Evolutionary conservation across 768 basidiomycete species (phyloP), one percentile per base, ranked within the genome.

Genomic region (Holtermannia corniformis): DNA sequence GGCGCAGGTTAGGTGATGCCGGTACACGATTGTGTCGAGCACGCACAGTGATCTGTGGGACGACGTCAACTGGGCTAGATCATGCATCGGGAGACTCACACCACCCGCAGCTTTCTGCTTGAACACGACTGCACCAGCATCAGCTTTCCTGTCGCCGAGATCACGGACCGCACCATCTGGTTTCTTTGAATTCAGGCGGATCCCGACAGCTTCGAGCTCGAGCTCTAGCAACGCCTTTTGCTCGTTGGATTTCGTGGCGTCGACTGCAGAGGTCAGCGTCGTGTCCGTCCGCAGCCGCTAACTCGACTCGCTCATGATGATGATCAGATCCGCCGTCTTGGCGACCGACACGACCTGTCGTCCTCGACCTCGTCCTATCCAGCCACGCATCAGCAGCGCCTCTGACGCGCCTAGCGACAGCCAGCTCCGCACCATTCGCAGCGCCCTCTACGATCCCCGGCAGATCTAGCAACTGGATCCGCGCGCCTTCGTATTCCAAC

Each of bases 141-240:
- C 13, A 37, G 21, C 37, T 3, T 14, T 32, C 32, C 19, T n/a
- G n/a, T n/a, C 19, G 19, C 19, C 21, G 24, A 11, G 22, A 37
- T 22, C 11, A 40, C n/a, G 43, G 25, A 32, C 48, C 49, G 24
- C 47, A 69, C 67, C 69, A 67, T 99, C 95, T 1, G 95, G 95
- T 65, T 81, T 85, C 52, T 74, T 77, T 64, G 86, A 86, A 75
- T 99, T 99, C 57, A 99, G 72, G 44, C 95, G 80, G 58, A 99
- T 96, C 2, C 95, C 95, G 37, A 99, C 92, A 3, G 92, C 87
- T 65, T 99, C 95, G 16, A 99, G 76, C 72, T 99, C 95, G 32
- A 87, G 79, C 72, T 97, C 95, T 22, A 97, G 76, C 55, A 93
- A 77, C 46, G 80, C 76, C 51, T 84, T 82, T 65, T 99, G 95